Conservation (phyloP, 345 rosid species). For the Rhizophora mangle region DNA sequence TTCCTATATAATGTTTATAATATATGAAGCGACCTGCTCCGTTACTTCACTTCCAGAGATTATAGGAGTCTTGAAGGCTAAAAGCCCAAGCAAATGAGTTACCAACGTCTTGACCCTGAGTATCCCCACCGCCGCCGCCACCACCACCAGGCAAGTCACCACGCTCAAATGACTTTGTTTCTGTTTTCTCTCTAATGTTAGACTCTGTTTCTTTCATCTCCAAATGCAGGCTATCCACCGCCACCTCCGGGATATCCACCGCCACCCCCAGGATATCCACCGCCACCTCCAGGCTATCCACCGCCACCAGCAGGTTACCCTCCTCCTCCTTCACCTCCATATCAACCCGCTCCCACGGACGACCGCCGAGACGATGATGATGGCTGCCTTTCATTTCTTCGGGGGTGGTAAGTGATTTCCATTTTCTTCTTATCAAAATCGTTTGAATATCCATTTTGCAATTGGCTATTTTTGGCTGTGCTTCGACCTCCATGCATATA, state of each 20-base stretch:
- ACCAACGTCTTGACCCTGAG: background rate
- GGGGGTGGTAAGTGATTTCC: too few relatives aligned
- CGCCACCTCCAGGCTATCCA: background rate
- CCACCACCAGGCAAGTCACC: background rate
- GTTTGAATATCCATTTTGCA: too few relatives aligned
- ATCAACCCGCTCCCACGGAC: background rate
- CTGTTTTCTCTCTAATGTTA: too few relatives aligned
- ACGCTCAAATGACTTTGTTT: too few relatives aligned
- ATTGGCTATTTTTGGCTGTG: too few relatives aligned
- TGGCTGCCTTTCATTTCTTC: background rate
- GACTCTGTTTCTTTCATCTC: conserved; percentile 12
- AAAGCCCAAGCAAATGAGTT: background rate
- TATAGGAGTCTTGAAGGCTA: too few relatives aligned
- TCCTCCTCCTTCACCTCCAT: background rate
- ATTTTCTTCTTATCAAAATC: too few relatives aligned
- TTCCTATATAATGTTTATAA: too few relatives aligned
- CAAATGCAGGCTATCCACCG: background rate
- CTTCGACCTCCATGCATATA: too few relatives aligned
- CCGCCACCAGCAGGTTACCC: background rate
- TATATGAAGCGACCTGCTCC: too few relatives aligned
- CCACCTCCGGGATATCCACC: conserved; percentile 4
- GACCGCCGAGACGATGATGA: background rate
- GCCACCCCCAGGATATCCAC: conserved; percentile 7
- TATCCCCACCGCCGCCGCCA: background rate
- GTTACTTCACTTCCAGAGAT: too few relatives aligned